Conservation (phyloP, 2,329 filamentous ascomycete genomes). For the Trichoderma hamatum region DNA sequence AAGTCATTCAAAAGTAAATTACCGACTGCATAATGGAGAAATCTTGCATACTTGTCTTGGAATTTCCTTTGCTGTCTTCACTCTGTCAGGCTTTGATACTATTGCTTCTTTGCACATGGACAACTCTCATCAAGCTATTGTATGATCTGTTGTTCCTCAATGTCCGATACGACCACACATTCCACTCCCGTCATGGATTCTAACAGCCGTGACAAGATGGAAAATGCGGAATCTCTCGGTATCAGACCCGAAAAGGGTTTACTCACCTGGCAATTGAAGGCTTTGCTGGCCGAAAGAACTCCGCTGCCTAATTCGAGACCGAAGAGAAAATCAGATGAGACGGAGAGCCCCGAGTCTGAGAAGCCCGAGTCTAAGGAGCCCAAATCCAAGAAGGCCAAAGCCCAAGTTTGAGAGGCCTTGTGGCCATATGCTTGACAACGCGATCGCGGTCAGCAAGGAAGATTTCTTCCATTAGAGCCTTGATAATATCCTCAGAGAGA, state of each 20-base stretch:
- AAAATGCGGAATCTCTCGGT: background rate
- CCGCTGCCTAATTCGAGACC: background rate
- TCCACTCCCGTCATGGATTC: background rate
- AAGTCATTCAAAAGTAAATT: background rate
- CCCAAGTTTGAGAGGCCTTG: too few relatives aligned
- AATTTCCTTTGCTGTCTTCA: background rate
- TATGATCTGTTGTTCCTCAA: background rate
- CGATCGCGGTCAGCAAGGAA: too few relatives aligned
- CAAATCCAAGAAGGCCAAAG: too few relatives aligned
- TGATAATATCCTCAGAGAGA: too few relatives aligned
- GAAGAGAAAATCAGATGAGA: background rate
- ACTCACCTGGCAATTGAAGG: background rate
- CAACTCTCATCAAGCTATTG: background rate
- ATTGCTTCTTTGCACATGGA: background rate
- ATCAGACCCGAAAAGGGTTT: too few relatives aligned
- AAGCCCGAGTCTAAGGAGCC: too few relatives aligned
- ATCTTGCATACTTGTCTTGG: too few relatives aligned
- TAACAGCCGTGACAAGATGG: background rate
- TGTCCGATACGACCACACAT: background rate
- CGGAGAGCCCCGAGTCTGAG: background rate
- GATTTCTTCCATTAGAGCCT: too few relatives aligned
- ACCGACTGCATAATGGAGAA: background rate
- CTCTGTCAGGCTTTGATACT: background rate
- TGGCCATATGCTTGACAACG: too few relatives aligned
- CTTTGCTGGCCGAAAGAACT: background rate